Evolutionary conservation across 805 yeast species (phyloP).

Genomic region (Ogataea paraovalis): DNA sequence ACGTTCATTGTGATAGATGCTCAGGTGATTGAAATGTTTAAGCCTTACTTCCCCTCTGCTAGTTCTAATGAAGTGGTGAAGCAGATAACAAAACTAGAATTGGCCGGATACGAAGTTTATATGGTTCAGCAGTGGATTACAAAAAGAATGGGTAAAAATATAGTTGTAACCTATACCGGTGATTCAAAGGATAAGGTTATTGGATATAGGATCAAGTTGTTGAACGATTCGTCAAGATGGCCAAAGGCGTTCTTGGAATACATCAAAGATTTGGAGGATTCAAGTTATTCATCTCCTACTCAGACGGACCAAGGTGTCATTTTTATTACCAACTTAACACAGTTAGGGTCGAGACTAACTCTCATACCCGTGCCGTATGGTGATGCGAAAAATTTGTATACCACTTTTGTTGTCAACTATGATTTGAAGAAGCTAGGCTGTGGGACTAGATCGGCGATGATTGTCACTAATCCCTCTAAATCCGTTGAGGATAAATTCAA

Average conservation of each 20-base stretch:
- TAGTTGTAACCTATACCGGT: constrained; percentile 84
- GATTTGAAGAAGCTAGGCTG: constrained; percentile 75
- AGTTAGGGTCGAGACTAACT: constrained; percentile 63
- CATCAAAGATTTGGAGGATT: constrained; percentile 59
- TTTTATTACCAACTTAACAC: constrained; percentile 79
- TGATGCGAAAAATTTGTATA: constrained; percentile 40
- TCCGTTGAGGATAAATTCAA: constrained; percentile 80
- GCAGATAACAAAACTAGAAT: constrained; percentile 40
- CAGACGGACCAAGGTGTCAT: constrained; percentile 55
- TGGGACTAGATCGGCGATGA: constrained; percentile 77
- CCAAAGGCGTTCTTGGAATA: constrained; percentile 52
- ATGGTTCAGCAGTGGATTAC: constrained; percentile 94
- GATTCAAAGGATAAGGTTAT: constrained; percentile 58
- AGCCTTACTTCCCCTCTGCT: constrained; percentile 34
- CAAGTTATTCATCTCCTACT: constrained; percentile 63
- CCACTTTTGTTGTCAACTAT: constrained; percentile 65
- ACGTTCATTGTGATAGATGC: constrained; percentile 47
- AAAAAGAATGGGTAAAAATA: constrained; percentile 59
- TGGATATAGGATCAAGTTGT: constrained; percentile 52
- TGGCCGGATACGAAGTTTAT: constrained; percentile 81
- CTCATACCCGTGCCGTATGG: constrained; percentile 69
- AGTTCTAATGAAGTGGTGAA: constrained; percentile 35
- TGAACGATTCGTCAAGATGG: constrained; percentile 47
- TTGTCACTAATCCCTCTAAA: constrained; percentile 67
- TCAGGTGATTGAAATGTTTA: constrained; percentile 45